phyloP scores from a whole-genome alignment of 2,329 filamentous ascomycete genomes.

The Tolypocladium ovalisporum region DNA sequence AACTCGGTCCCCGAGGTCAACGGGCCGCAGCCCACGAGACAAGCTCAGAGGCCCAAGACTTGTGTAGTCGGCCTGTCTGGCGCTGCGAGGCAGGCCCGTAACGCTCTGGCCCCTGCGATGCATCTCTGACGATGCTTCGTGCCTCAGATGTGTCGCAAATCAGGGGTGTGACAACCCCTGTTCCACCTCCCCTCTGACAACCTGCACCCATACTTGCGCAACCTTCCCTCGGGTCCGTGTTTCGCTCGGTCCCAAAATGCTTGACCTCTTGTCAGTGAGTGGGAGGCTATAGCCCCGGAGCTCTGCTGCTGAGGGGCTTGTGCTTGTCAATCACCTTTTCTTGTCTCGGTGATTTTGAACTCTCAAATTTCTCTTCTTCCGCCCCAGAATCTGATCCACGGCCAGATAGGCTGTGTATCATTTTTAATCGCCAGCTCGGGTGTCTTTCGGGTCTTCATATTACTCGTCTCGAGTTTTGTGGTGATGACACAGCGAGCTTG shows the following conservation, averaged over 20 bases:
- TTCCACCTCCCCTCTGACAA: constrained; percentile 7
- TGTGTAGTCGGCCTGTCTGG: not conserved
- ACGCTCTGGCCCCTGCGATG: constrained; percentile 2
- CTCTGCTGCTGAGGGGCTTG: not conserved
- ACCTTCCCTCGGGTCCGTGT: constrained; percentile 1
- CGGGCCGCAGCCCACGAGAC: not conserved
- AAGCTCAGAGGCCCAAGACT: not conserved
- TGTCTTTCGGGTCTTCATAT: not conserved
- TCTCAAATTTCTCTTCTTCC: not conserved
- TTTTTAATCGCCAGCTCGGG: not conserved
- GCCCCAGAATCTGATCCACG: not conserved
- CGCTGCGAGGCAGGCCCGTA: not conserved
- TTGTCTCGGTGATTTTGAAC: not conserved
- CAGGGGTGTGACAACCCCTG: constrained; percentile 21
- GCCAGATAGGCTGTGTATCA: not conserved
- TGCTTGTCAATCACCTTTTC: not conserved
- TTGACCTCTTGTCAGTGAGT: not conserved
- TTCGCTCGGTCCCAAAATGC: not conserved
- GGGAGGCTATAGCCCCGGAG: not conserved
- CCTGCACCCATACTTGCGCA: constrained; percentile 7
- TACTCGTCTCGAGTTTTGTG: not conserved
- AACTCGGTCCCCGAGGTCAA: not conserved
- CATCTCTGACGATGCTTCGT: constrained; percentile 11
- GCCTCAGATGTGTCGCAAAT: constrained; percentile 39
- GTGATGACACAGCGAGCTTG: not conserved